phyloP scores from a whole-genome alignment of 305 asterid genomes.

The Ilex paraguariensis region DNA sequence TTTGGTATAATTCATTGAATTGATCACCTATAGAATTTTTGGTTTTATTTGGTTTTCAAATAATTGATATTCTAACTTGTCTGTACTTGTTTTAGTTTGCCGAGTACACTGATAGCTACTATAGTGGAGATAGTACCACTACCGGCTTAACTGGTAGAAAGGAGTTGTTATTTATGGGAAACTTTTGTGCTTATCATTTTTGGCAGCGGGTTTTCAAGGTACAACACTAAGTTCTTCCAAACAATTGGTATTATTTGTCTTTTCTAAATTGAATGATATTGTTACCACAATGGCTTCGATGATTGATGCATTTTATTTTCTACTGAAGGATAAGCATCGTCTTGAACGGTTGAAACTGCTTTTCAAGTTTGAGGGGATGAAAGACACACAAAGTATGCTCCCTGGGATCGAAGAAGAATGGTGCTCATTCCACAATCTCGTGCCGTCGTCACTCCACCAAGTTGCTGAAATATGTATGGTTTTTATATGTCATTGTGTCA shows the following conservation, averaged over 20 bases:
- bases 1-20: constrained; percentile 42
- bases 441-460: constrained; percentile 73
- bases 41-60: not conserved
- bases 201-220: constrained; percentile 90
- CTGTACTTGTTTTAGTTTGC: constrained; percentile 30
- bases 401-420: constrained; percentile 74
- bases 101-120: constrained; percentile 54
- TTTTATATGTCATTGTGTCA: constrained; percentile 10
- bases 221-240: not conserved
- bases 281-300: not conserved
- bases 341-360: constrained; percentile 50
- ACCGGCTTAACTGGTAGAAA: constrained; percentile 58
- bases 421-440: constrained; percentile 81
- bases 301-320: constrained; percentile 11
- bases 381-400: constrained; percentile 24
- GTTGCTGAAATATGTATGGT: constrained; percentile 69
- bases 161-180: constrained; percentile 64
- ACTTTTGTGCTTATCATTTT: constrained; percentile 82
- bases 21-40: constrained; percentile 10
- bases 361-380: constrained; percentile 32
- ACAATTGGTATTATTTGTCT: too few species aligned
- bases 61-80: constrained; percentile 15
- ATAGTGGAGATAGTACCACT: constrained; percentile 36
- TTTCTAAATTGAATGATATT: too few species aligned
- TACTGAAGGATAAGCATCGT: constrained; percentile 63